Base-by-base conservation (phyloP, 257 asterid genomes). In the Voacanga thouarsii region DNA sequence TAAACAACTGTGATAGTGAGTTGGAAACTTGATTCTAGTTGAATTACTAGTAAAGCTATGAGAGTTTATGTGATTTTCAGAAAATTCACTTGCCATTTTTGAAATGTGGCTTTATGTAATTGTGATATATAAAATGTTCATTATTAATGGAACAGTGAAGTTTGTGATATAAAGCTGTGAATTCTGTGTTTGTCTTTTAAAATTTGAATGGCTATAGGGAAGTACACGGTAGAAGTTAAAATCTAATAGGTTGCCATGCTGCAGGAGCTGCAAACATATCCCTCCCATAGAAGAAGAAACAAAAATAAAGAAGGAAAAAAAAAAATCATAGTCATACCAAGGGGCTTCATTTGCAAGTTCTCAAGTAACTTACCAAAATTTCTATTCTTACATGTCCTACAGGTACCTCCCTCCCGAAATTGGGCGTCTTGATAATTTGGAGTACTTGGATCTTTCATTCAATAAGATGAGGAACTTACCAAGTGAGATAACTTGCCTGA, bases 381-480 rank as follows among this genome's bases (percentile, higher is more conserved):
- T 70, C 63, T 55, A 3, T 70, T 74, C 59, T 30, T 77, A 55
- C 24, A 74, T 81, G 75, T 68, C 80, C 73, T 90, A 89, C 94
- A 96, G 99, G 87, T 90, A 85, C 86, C 93, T 96, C 72, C 99
- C 98, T 77, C 94, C 97, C 37, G 99, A 93, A 84, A 96, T 95
- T 78, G 97, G 93, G 63, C 89, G 82, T 75, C 98, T 95, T 57
- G 77, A 30, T 78, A 88, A 87, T 78, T 88, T 95, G 84, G 99
- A 95, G 88, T 85, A 82, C 86, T 87, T 96, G 82, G 93, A 96
- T 82, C 89, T 93, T 83, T 96, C 99, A 55, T 96, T 92, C 78
- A 96, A 96, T 83, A 93, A 93, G 86, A 85, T 96, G 94, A 93
- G 91, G 94, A 90, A 79, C 75, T 89, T 96, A 80, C 99, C 98